Evolutionary conservation across 2,329 filamentous ascomycete genomes (phyloP).

Genomic region (Plenodomus tracheiphilus): DNA sequence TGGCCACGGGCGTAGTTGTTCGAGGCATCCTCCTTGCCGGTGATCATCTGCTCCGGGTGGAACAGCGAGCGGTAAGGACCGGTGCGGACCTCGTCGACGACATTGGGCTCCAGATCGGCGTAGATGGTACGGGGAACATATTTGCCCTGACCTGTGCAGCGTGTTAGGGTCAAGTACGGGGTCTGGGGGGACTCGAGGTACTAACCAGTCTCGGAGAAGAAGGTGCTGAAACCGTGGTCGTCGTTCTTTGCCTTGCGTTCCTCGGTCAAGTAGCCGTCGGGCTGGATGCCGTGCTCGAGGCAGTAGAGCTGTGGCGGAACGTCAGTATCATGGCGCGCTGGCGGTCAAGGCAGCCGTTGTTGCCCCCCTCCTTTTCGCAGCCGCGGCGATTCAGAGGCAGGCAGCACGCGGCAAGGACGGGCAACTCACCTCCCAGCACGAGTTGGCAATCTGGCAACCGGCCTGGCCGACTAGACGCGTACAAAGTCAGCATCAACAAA

Average conservation of each 20-base stretch:
- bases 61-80: constrained; percentile 95
- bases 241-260: constrained; percentile 92
- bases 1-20: constrained; percentile 99
- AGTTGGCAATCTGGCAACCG: constrained; percentile 99
- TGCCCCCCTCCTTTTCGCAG: constrained; percentile 30
- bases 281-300: constrained; percentile 99
- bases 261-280: constrained; percentile 97
- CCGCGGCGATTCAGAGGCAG: constrained; percentile 9
- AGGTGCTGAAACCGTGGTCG: constrained; percentile 98
- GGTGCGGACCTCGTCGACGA: constrained; percentile 98
- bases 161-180: constrained; percentile 29
- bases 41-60: constrained; percentile 99
- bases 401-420: constrained; percentile 8
- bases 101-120: constrained; percentile 99
- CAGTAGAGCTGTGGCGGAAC: constrained; percentile 80
- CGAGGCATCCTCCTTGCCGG: constrained; percentile 98
- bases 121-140: constrained; percentile 99
- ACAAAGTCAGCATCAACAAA: constrained; percentile 56
- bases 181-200: constrained; percentile 14
- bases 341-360: constrained; percentile 34
- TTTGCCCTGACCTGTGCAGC: constrained; percentile 82
- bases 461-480: constrained; percentile 89
- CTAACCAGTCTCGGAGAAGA: constrained; percentile 99
- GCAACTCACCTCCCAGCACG: constrained; percentile 96
- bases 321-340: constrained; percentile 38